Evolutionary conservation across 192 early-diverging fungal species (phyloP), one percentile per base, ranked within the genome.

Genomic region (Funneliformis mosseae): DNA sequence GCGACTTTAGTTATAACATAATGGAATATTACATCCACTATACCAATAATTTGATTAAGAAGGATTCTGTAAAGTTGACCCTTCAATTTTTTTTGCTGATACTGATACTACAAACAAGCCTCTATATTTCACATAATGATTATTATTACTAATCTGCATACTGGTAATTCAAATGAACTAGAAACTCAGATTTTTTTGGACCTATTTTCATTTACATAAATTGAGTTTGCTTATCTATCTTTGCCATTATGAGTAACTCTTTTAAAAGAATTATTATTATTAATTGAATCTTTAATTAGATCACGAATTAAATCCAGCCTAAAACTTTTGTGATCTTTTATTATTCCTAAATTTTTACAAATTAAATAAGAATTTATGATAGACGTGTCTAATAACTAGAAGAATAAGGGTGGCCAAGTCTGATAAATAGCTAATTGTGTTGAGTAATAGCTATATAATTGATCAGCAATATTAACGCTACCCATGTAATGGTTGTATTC

Each of bases 401-500:
- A 50, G 12, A 50, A 18, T 4, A 50, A 21, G 5, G 16, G 16
- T 55, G 5, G 50, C 5, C 50, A 55, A 55, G 5, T 55, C 18
- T 1, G 5, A 55, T 5, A 21, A 55, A 55, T 18, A 55, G 5
- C 18, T 18, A 55, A 55, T 21, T 55, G 50, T 5, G 16, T 55
- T 55, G 5, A 55, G 5, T 55, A 55, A 27, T 33, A n/a, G 50
- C 67, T 62, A 68, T 6, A 4, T 77, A 41, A n/a, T 39, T 76
- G 18, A 38, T 55, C 4, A 16, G 48, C 48, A 1, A 50, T 16
- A 12, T 50, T 11, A 12, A 66, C 81, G 4, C 81, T 78, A 9
- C 55, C 78, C 74, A 84, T 84, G 46, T 84, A 1, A 38, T 63
- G 8, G 18, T 84, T 82, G 33, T 80, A 84, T 9, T 84, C 74